Evolutionary conservation across 768 basidiomycete genomes (phyloP).

Genomic region (Phanerodontia chrysosporium): DNA sequence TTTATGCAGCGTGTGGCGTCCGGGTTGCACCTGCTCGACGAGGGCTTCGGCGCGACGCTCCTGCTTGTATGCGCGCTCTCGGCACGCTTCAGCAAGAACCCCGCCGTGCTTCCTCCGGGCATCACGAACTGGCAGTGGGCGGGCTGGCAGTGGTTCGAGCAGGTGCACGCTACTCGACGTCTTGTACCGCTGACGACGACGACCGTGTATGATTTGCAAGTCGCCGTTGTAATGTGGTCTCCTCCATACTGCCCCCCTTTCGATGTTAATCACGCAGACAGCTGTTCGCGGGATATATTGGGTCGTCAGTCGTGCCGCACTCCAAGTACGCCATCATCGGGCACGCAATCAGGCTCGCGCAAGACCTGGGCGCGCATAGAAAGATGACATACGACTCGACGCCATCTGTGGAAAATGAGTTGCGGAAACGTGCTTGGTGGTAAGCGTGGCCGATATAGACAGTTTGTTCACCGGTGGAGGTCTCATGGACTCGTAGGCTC

Average conservation of each 20-base stretch:
- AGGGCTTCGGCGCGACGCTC: constrained; percentile 33
- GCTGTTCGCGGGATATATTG: constrained; percentile 4
- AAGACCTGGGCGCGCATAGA: constrained; percentile 76
- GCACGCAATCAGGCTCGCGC: constrained; percentile 39
- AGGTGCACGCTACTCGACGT: constrained; percentile 51
- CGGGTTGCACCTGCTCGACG: constrained; percentile 30
- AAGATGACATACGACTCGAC: constrained; percentile 47
- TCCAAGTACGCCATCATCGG: constrained; percentile 25
- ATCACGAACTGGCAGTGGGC: constrained; percentile 3
- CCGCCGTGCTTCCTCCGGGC: constrained; percentile 27
- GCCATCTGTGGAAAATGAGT: constrained; percentile 54
- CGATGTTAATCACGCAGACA: background rate
- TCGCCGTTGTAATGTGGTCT: constrained; percentile 35
- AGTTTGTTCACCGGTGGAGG: background rate
- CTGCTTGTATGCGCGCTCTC: constrained; percentile 42
- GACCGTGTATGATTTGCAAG: constrained; percentile 66
- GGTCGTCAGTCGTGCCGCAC: constrained; percentile 4
- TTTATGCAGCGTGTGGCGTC: constrained; percentile 31
- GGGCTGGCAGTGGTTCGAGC: constrained; percentile 42
- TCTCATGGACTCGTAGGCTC: constrained; percentile 31
- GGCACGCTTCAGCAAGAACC: constrained; percentile 40
- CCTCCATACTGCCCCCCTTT: constrained; percentile 9
- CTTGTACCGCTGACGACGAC: constrained; percentile 44
- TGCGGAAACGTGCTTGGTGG: constrained; percentile 82
- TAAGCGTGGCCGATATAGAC: constrained; percentile 11